Evolutionary conservation across 176 grass and related monocot species (phyloP).

Genomic region (Saccharum officinarum): DNA sequence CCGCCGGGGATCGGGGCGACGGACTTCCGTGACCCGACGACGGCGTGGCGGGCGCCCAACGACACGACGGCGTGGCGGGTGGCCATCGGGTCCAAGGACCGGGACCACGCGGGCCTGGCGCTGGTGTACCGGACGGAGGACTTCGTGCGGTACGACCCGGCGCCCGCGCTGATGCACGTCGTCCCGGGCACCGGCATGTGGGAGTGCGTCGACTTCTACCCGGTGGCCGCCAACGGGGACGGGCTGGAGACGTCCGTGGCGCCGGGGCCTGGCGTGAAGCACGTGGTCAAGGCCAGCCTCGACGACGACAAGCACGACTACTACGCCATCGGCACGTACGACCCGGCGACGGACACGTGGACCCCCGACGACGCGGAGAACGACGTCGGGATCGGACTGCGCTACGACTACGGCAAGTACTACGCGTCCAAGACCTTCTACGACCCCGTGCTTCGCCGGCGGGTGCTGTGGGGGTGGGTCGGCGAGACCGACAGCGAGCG

Average conservation of each 20-base stretch:
- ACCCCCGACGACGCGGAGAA: constrained; percentile 59
- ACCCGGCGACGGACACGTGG: constrained; percentile 46
- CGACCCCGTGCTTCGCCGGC: constrained; percentile 56
- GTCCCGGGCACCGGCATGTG: constrained; percentile 86
- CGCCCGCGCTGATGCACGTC: constrained; percentile 55
- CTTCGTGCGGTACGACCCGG: constrained; percentile 67
- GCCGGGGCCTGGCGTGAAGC: constrained; percentile 65
- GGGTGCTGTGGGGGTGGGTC: constrained; percentile 84
- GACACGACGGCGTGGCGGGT: constrained; percentile 61
- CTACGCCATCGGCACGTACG: constrained; percentile 86
- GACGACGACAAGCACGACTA: constrained; percentile 88
- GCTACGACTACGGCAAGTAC: constrained; percentile 93
- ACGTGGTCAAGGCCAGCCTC: constrained; percentile 84
- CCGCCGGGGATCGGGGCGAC: constrained; percentile 53
- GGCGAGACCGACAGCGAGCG: constrained; percentile 91
- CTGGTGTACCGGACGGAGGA: constrained; percentile 78
- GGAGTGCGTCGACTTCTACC: constrained; percentile 99
- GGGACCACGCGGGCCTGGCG: constrained; percentile 49
- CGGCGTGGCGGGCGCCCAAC: constrained; percentile 53
- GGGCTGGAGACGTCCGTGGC: constrained; percentile 66
- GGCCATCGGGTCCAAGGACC: constrained; percentile 73
- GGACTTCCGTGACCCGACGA: constrained; percentile 89
- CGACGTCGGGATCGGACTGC: constrained; percentile 84
- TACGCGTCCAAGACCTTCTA: constrained; percentile 98
- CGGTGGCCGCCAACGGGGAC: constrained; percentile 29